Percentiles rank a stretch among this genome's conserved stretches.
Conservation (phyloP, 768 basidiomycete species). For the Gymnopilus dilepis region DNA sequence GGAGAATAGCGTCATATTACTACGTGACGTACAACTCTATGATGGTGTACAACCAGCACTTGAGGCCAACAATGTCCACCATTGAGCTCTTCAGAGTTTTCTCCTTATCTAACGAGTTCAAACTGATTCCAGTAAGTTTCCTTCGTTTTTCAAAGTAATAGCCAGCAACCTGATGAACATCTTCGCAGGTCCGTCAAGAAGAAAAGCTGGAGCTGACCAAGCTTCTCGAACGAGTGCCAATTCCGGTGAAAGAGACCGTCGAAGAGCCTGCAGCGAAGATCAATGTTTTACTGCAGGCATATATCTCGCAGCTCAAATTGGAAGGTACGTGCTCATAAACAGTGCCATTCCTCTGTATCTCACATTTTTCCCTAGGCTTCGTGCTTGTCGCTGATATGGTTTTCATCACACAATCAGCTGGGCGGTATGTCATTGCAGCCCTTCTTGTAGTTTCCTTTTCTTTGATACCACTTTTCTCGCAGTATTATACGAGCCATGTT, state of each 20-base stretch:
- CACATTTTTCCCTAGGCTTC: conserved; percentile 53
- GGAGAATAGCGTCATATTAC: conserved; percentile 93
- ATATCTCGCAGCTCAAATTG: conserved; percentile 92
- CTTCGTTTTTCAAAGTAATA: neutral
- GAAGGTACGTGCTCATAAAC: conserved; percentile 55
- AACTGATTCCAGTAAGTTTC: conserved; percentile 72
- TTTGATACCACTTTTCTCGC: neutral
- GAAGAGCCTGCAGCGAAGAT: conserved; percentile 98
- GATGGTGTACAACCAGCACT: conserved; percentile 95
- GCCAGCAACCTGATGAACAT: neutral
- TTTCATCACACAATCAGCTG: conserved; percentile 96
- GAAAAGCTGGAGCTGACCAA: conserved; percentile 92
- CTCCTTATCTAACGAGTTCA: conserved; percentile 95
- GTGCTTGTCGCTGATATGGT: conserved; percentile 93
- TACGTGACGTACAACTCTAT: conserved; percentile 96
- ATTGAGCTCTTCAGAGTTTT: conserved; percentile 96
- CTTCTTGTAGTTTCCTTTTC: neutral
- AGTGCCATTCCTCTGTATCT: neutral
- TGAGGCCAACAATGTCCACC: conserved; percentile 84
- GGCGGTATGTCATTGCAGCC: conserved; percentile 58
- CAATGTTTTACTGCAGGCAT: conserved; percentile 94
- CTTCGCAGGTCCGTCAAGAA: conserved; percentile 70
- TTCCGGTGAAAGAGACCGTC: conserved; percentile 95
- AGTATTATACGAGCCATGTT: conserved; percentile 96
- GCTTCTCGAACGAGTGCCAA: conserved; percentile 91